Evolutionary conservation across 1,284 basidiomycete genomes (phyloP).

Genomic region (Exobasidium cylindrosporum): DNA sequence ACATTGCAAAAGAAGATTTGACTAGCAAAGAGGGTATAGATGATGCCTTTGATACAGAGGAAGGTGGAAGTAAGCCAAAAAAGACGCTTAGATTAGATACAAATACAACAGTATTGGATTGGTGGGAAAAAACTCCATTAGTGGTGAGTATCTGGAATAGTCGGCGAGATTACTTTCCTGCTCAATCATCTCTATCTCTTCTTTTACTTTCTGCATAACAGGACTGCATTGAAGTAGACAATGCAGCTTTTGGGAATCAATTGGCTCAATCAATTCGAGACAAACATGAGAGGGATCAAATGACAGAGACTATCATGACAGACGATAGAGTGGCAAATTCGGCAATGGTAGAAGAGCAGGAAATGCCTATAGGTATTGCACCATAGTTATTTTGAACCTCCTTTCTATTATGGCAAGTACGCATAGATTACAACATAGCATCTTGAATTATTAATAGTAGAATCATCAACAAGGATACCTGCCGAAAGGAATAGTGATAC

Average conservation of each 20-base stretch:
- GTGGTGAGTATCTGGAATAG: not conserved
- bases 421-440: too few relatives aligned
- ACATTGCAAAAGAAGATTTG: not conserved
- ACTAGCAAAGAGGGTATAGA: not conserved
- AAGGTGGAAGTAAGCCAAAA: not conserved
- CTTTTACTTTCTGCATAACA: not conserved
- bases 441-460: too few relatives aligned
- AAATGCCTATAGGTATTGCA: too few relatives aligned
- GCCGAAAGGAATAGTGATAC: too few relatives aligned
- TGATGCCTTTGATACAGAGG: not conserved
- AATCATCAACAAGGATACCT: too few relatives aligned
- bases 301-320: not conserved
- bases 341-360: too few relatives aligned
- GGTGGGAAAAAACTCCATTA: not conserved
- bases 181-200: too few relatives aligned
- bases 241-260: slow-evolving; percentile 1
- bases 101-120: not conserved
- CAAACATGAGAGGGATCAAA: not conserved
- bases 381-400: too few relatives aligned
- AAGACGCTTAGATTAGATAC: not conserved
- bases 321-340: too few relatives aligned
- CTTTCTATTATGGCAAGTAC: too few relatives aligned
- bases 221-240: not conserved
- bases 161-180: too few relatives aligned
- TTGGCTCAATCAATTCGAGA: not conserved